Conservation (phyloP, 306 rosid species). For the Medicago arabica region DNA sequence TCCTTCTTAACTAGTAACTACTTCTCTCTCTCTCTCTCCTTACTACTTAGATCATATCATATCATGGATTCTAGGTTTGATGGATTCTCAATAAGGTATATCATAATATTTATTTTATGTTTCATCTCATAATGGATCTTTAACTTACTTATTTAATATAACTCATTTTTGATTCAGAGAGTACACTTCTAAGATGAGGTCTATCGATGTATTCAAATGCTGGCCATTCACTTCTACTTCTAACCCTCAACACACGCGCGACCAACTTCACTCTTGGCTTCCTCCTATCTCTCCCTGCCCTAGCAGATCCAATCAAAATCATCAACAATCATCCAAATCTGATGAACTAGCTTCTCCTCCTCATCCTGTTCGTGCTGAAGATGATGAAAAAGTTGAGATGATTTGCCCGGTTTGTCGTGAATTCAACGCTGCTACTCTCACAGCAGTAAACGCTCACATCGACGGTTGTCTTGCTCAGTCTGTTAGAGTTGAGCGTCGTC, state of each 20-base stretch:
- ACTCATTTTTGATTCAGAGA: slow-evolving; percentile 53
- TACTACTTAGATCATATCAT: neutral
- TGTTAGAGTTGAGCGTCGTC: slow-evolving; percentile 50
- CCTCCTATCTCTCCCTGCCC: slow-evolving; percentile 80
- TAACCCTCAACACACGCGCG: slow-evolving; percentile 37
- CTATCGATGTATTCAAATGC: slow-evolving; percentile 63
- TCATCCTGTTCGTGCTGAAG: neutral
- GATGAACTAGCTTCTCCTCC: slow-evolving; percentile 13
- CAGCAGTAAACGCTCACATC: slow-evolving; percentile 68
- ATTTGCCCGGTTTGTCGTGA: slow-evolving; percentile 74
- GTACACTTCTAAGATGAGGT: slow-evolving; percentile 79
- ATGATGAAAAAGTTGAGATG: slow-evolving; percentile 58
- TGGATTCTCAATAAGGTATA: slow-evolving; percentile 92
- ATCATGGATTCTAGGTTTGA: slow-evolving; percentile 66
- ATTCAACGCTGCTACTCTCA: slow-evolving; percentile 63
- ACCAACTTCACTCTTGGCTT: slow-evolving; percentile 53
- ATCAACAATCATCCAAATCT: slow-evolving; percentile 26
- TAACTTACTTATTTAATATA: neutral
- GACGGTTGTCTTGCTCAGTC: slow-evolving; percentile 67
- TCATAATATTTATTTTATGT: neutral
- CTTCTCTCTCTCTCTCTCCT: neutral
- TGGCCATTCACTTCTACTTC: slow-evolving; percentile 66
- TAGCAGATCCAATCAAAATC: slow-evolving; percentile 42
- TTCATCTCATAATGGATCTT: neutral
- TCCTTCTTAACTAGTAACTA: neutral